Evolutionary conservation across 75 land plant genomes (phyloP), one percentile per base, ranked within the genome.

Genomic region (Pinus tabuliformis): DNA sequence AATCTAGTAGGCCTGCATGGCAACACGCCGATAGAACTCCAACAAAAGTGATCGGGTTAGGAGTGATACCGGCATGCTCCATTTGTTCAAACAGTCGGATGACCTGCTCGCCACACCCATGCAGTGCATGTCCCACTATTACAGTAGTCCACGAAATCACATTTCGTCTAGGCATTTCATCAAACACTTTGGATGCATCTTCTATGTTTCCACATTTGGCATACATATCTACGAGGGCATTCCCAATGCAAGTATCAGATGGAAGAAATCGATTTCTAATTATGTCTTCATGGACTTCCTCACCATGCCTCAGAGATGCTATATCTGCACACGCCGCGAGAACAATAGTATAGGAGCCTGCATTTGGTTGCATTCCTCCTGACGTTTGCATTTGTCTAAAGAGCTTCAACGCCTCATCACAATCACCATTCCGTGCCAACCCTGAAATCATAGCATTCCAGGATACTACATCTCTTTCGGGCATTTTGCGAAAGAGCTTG

Each of bases 171-270:
- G 76, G 57, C 78, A 83, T 77, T 28, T 36, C 62, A 39, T 59
- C 74, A 63, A 86, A 86, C 3, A 86, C 81, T 58, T 80, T 60
- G n/a, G 30, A 49, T 49, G 85, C 81, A 57, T 73, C 62, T n/a
- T 80, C 73, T 28, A 86, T 20, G 21, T 79, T 72, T 5, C 88
- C 79, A 75, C 82, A 86, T 58, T 80, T 86, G 15, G 82, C 79
- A 77, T 83, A 86, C 80, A 86, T 79, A 59, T 80, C 84, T 71
- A 86, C 75, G n/a, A 86, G 78, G 2, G 85, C 60, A 36, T 80
- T 86, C 22, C 68, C 82, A 39, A 86, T 21, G 22, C 66, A 56
- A 22, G 58, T 52, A 59, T 80, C 75, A n/a, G 30, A 57, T 15
- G 75, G 78, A 49, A 81, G 73, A 4, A 24, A 24, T 15, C 62